Evolutionary conservation across 176 grass and related monocot genomes (phyloP), one percentile per base, ranked within the genome.

Genomic region (Neostapfia colusana): DNA sequence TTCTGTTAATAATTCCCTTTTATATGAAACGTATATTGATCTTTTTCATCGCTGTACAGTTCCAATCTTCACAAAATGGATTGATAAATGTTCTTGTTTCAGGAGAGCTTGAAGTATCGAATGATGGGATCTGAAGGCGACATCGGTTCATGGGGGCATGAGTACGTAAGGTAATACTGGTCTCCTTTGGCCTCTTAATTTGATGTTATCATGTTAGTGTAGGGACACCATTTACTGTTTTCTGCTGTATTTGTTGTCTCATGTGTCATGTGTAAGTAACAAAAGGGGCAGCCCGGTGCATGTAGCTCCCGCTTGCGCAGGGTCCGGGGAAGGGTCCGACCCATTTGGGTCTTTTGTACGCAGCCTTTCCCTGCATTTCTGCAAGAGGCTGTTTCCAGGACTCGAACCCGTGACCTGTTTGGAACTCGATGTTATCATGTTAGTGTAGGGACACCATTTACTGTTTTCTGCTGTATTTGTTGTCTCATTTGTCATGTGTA

Each of bases 111-210:
- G 55, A 93, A 93, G 50, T 93, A 89, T 77, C 74, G 90, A 62
- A 75, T 89, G 57, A 20, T 93, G 74, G 90, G 90, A 8, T 89
- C 77, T 64, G 90, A 93, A 51, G 90, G 87, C 25, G 87, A 93
- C 14, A 93, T 93, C 49, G 90, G 90, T 37, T 89, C 90, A 44
- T 93, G 90, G 90, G 90, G 90, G 27, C 90, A 93, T 72, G 90
- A 89, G 58, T 93, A 93, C 61, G 90, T 93, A 45, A 93, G 90
- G 90, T 93, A 82, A 76, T 23, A 28, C 67, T 48, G 24, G 36
- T 77, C 34, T 53, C 23, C 45, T 48, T 48, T 48, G 10, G 11
- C 56, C 24, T 59, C 23, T 25, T 26, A 57, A 57, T 57, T 57
- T 57, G 2, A 57, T 57, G 2, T n/a, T n/a, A n/a, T n/a, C n/a